Percentiles rank a stretch among this genome's conserved stretches.
Evolutionary conservation across 345 rosid genomes (phyloP).

Genomic region (Moringa oleifera): DNA sequence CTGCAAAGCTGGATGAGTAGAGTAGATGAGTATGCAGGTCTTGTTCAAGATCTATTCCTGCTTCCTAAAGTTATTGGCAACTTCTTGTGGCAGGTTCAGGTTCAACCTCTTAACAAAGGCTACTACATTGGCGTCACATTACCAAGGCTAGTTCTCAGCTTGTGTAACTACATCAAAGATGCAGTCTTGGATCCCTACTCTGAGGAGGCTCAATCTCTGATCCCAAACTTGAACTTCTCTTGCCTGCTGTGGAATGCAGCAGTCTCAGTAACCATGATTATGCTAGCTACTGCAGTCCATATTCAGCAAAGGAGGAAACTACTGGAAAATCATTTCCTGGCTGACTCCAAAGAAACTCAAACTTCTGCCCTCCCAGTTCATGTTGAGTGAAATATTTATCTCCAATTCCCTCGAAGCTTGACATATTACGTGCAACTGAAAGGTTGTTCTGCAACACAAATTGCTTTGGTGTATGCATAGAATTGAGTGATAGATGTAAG

Average conservation of each 20-base stretch:
- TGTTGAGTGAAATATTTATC: not conserved
- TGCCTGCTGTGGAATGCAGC: not conserved
- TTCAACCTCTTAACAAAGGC: conserved; percentile 3
- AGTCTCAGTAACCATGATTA: not conserved
- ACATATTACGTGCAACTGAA: too few species aligned
- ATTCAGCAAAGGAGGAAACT: not conserved
- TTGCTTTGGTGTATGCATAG: too few species aligned
- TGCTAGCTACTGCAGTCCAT: not conserved
- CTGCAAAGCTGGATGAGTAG: too few species aligned
- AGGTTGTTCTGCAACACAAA: too few species aligned
- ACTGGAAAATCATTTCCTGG: too few species aligned
- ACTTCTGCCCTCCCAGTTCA: too few species aligned
- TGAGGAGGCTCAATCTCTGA: not conserved
- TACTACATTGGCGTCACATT: conserved; percentile 13
- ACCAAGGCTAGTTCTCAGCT: too few species aligned
- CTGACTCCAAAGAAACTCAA: too few species aligned
- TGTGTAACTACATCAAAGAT: too few species aligned
- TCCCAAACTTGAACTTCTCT: not conserved
- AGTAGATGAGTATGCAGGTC: not conserved
- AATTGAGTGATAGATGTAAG: too few species aligned
- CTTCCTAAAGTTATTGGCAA: conserved; percentile 19
- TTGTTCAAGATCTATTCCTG: conserved; percentile 11
- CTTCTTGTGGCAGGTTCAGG: conserved; percentile 8
- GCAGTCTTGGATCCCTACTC: too few species aligned
- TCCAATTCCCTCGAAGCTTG: too few species aligned